These are phyloP conservation scores for Acanthamoeba comandoni DNA, from an alignment of 208 protist species.

Conservation along the genomic window DNA sequence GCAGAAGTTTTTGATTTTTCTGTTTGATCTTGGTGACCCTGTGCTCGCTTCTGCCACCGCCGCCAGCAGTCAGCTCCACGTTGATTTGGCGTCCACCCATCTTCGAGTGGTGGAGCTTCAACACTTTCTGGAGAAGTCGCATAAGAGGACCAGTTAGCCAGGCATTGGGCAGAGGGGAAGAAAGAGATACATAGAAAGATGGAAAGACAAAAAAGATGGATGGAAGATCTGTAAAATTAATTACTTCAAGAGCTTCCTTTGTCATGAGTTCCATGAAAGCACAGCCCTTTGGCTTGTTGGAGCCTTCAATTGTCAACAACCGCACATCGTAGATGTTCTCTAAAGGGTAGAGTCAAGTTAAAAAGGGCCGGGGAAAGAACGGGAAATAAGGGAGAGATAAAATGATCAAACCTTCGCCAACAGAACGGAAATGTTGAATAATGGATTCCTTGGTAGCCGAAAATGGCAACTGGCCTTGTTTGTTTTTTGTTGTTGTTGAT, in stretches of 20 bases:
- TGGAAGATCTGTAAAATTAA: too few species aligned
- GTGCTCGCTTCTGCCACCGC: not conserved
- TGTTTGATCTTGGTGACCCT: too few species aligned
- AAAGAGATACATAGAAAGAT: not conserved
- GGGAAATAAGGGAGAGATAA: not conserved
- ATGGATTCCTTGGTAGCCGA: slow-evolving; percentile 40
- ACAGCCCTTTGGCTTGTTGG: slow-evolving; percentile 37
- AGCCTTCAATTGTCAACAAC: slow-evolving; percentile 21
- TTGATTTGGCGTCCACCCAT: slow-evolving; percentile 58
- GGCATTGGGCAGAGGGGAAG: not conserved
- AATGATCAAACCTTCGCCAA: not conserved
- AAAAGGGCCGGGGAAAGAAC: not conserved
- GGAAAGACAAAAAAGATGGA: not conserved
- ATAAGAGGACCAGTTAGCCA: not conserved
- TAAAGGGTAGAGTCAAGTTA: not conserved
- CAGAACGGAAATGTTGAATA: not conserved
- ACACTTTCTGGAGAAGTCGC: slow-evolving; percentile 16
- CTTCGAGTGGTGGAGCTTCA: slow-evolving; percentile 65
- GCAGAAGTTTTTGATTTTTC: too few species aligned
- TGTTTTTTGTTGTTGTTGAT: not conserved
- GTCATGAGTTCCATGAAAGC: slow-evolving; percentile 42
- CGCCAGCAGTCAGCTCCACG: slow-evolving; percentile 59
- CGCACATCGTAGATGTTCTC: slow-evolving; percentile 49
- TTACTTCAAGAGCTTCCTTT: not conserved
- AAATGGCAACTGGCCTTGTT: slow-evolving; percentile 42